A percentile compares a stretch with the other conserved stretches of the same genome.
These are phyloP conservation scores for Tulasnella sp. DNA, from an alignment of 768 basidiomycete species.

Conservation along the genomic window DNA sequence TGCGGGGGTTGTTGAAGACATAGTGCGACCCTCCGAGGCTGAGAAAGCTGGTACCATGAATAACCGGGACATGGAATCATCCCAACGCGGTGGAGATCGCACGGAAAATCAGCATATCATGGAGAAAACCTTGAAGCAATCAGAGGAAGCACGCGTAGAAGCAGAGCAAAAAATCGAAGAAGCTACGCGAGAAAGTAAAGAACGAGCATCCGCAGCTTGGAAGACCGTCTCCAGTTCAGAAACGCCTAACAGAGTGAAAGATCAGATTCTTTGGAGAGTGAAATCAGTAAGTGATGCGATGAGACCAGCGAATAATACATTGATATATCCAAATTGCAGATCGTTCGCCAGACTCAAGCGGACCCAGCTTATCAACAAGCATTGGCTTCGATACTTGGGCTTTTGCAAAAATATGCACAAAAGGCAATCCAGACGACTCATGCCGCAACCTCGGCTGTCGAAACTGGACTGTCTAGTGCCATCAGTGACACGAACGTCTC, in stretches of 20 bases:
- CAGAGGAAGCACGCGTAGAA: slow-evolving; percentile 1
- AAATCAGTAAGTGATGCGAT: background rate
- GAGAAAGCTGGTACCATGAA: background rate
- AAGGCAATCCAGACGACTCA: background rate
- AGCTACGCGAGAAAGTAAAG: background rate
- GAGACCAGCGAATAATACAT: background rate
- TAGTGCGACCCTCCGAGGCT: slow-evolving; percentile 6
- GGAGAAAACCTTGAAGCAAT: background rate
- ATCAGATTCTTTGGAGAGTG: background rate
- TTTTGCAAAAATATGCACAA: background rate
- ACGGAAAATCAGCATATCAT: background rate
- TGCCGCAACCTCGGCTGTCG: background rate
- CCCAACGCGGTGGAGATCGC: background rate
- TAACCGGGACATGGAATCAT: background rate
- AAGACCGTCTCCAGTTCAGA: background rate
- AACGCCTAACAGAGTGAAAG: background rate
- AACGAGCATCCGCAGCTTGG: background rate
- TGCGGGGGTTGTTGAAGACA: slow-evolving; percentile 1
- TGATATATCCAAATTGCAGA: background rate
- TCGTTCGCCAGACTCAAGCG: slow-evolving; percentile 9
- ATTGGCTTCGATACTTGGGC: background rate
- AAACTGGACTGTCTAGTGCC: background rate
- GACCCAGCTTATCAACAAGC: slow-evolving; percentile 5
- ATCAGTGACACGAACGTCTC: slow-evolving; percentile 1
- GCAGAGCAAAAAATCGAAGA: slow-evolving; percentile 5